Evolutionary conservation across 805 yeast genomes (phyloP).

Genomic region (Lipomyces oligophaga): DNA sequence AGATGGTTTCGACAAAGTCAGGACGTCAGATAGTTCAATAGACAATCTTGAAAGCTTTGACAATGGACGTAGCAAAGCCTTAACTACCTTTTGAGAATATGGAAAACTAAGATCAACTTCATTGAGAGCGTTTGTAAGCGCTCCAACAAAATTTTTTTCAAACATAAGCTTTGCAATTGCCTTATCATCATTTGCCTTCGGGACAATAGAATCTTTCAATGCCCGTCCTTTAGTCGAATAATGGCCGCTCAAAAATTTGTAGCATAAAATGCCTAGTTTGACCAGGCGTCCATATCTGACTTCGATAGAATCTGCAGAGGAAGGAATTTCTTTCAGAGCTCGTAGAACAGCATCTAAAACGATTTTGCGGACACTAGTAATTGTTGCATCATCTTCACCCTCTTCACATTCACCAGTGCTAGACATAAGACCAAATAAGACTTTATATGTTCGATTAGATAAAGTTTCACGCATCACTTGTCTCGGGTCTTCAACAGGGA

Average conservation of each 20-base stretch:
- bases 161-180: constrained; percentile 61
- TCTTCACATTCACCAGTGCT: constrained; percentile 45
- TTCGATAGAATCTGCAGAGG: constrained; percentile 40
- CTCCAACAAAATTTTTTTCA: constrained; percentile 52
- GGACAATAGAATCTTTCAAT: constrained; percentile 7
- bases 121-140: constrained; percentile 58
- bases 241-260: constrained; percentile 34
- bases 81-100: constrained; percentile 54
- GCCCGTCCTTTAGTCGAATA: constrained; percentile 20
- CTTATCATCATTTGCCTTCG: constrained; percentile 48
- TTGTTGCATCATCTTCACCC: constrained; percentile 51
- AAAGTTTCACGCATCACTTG: constrained; percentile 49
- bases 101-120: constrained; percentile 73
- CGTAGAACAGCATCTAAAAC: constrained; percentile 65
- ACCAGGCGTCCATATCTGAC: constrained; percentile 52
- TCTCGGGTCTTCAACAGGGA: constrained; percentile 36
- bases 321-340: constrained; percentile 52
- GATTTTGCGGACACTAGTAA: constrained; percentile 69
- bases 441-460: constrained; percentile 58
- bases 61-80: constrained; percentile 53
- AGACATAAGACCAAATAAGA: constrained; percentile 60
- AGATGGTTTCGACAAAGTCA: constrained; percentile 35
- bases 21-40: constrained; percentile 40
- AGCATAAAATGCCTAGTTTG: constrained; percentile 50
- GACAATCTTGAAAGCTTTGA: constrained; percentile 46